Evolutionary conservation across 495 filamentous ascomycete species (phyloP), one percentile per base, ranked within the genome.

Genomic region (Clavariopsis aquatica): DNA sequence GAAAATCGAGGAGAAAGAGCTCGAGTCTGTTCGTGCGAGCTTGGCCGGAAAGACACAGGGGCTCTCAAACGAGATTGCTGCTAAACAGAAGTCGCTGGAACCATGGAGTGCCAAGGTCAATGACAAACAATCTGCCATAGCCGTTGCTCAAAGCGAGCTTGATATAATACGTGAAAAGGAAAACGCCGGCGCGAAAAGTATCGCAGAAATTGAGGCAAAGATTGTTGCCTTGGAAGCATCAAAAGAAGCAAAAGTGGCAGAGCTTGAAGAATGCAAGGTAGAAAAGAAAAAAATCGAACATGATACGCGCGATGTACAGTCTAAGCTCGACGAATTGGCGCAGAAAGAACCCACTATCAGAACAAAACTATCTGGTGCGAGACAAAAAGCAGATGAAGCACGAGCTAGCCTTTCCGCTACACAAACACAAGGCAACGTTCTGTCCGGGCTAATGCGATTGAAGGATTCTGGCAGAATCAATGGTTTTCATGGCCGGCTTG

Each of bases 31-130:
- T 63, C 85, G 93, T 46, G 91, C 95, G 43, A 85, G 82, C 54
- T 78, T 98, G 20, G 96, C 96, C 71, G 92, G 92, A 65, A 98
- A 98, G 78, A 98, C 94, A 0, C 91, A 98, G 74, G 88, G 85
- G 23, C 88, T 96, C 47, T 97, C 93, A 0, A 91, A 98, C 71
- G 84, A 97, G 69, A 96, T 98, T 62, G 85, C 92, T 0, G 80
- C 81, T 1, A 97, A 96, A 76, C 94, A 98, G 69, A 96, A 95
- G 77, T 88, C 89, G 1, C 82, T 98, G 9, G 93, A 97, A 78
- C 94, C 94, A 0, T 98, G 93, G 93, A 93, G 91, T 59, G 91
- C 89, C 52, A 96, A 92, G 77, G 92, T 98, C 78, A 98, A 96
- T 72, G 84, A 94, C 73, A 98, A 96, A 74, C 89, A 91, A 67